phyloP scores from a whole-genome alignment of 129 eudicot genomes.

The Pittosporum tobira region DNA sequence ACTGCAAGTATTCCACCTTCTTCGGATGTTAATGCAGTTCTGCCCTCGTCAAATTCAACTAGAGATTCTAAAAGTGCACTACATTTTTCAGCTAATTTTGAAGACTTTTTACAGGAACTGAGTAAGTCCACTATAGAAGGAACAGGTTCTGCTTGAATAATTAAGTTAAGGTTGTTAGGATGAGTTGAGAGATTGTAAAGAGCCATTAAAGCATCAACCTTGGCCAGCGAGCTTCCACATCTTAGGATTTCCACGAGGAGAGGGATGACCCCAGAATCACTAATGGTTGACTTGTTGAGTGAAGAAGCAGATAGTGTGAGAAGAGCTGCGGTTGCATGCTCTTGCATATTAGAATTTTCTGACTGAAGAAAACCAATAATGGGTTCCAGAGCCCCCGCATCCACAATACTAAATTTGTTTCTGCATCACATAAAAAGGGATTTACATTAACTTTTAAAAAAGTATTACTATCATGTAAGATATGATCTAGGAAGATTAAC shows the following conservation, averaged over 20 bases:
- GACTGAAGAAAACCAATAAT: constrained; percentile 68
- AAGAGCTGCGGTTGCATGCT: constrained; percentile 72
- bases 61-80: constrained; percentile 65
- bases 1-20: constrained; percentile 90
- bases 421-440: constrained; percentile 29
- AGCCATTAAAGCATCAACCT: constrained; percentile 73
- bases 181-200: constrained; percentile 83
- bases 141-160: constrained; percentile 57
- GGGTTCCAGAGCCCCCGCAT: constrained; percentile 80
- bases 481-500: not conserved
- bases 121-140: constrained; percentile 55
- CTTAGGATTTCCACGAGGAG: constrained; percentile 47
- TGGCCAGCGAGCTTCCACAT: constrained; percentile 55
- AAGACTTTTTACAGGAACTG: constrained; percentile 52
- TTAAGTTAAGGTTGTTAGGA: constrained; percentile 35
- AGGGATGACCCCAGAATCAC: constrained; percentile 72
- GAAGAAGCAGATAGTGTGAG: constrained; percentile 88
- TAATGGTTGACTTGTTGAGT: constrained; percentile 58
- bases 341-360: constrained; percentile 45
- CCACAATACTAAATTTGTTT: constrained; percentile 70
- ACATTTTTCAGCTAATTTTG: constrained; percentile 65
- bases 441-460: not conserved
- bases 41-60: constrained; percentile 48
- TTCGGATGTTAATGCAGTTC: constrained; percentile 43
- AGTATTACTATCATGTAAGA: not conserved